Evolutionary conservation across 148 eudicot species (phyloP).

Genomic region (Silene conica): DNA sequence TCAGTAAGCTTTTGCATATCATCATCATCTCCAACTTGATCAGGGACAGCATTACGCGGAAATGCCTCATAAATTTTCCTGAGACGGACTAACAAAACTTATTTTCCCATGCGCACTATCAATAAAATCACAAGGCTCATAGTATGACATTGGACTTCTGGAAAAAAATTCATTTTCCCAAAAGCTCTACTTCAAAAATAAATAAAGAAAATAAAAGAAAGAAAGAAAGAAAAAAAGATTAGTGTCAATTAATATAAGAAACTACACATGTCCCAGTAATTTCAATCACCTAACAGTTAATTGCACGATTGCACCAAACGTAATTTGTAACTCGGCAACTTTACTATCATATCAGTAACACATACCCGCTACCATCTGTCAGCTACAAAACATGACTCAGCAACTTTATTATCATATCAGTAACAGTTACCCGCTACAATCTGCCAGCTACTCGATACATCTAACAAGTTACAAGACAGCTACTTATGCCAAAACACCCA

Average conservation of each 20-base stretch:
- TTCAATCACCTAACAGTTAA: neutral
- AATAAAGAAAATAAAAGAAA: too few relatives aligned
- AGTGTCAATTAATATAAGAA: neutral
- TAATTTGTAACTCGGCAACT: neutral
- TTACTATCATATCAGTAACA: neutral
- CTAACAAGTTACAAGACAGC: neutral
- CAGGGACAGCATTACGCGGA: constrained; percentile 70
- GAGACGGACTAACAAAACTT: constrained; percentile 54
- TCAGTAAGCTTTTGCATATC: constrained; percentile 83
- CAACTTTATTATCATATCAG: neutral
- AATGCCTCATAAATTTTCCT: constrained; percentile 77
- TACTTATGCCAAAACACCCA: neutral
- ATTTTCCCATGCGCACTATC: constrained; percentile 22
- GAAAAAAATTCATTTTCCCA: neutral
- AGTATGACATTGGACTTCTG: neutral
- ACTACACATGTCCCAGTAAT: neutral
- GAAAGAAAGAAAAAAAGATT: too few relatives aligned
- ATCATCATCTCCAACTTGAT: constrained; percentile 72
- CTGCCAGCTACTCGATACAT: neutral
- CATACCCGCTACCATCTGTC: neutral
- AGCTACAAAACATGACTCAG: neutral
- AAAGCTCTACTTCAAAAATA: neutral
- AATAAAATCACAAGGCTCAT: neutral
- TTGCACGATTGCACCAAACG: neutral
- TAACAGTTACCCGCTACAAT: neutral